Percentiles rank a stretch among this genome's conserved stretches.
Evolutionary conservation across 2,329 filamentous ascomycete genomes (phyloP).

Genomic region (Ceratocystis alfenasii): DNA sequence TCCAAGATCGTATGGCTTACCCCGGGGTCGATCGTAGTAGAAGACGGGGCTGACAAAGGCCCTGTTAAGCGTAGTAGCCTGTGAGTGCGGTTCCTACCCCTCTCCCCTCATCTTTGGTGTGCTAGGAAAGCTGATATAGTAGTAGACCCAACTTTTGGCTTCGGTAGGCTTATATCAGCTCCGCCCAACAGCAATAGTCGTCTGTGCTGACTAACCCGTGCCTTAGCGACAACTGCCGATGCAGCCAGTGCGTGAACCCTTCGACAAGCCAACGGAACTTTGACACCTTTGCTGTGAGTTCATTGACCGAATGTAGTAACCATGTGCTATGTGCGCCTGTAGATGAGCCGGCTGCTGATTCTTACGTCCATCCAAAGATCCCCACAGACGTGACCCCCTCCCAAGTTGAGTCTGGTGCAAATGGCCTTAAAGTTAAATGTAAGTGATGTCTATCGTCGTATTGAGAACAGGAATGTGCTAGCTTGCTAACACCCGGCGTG

Average conservation of each 20-base stretch:
- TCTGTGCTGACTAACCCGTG: background rate
- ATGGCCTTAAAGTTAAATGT: conserved; percentile 5
- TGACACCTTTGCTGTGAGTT: conserved; percentile 32
- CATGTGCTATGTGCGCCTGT: background rate
- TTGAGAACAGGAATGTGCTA: too few species aligned
- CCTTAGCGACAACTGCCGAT: conserved; percentile 36
- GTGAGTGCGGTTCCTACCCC: conserved; percentile 14
- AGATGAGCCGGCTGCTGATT: background rate
- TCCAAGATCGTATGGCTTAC: background rate
- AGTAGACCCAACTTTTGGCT: conserved; percentile 20
- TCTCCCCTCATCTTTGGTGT: background rate
- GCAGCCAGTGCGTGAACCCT: conserved; percentile 32
- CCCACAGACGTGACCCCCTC: background rate
- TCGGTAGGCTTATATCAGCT: conserved; percentile 6
- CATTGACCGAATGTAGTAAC: background rate
- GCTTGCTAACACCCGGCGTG: conserved; percentile 11
- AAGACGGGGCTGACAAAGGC: background rate
- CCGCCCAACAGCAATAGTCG: background rate
- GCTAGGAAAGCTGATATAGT: background rate
- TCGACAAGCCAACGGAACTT: conserved; percentile 35
- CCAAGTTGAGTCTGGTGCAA: background rate
- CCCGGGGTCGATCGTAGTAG: background rate
- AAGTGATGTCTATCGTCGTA: conserved; percentile 8
- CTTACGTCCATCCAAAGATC: background rate
- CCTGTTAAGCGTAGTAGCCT: conserved; percentile 3